Percentiles rank a stretch among this genome's conserved stretches.
phyloP scores from a whole-genome alignment of 257 asterid genomes.

The Solanum chaucha region DNA sequence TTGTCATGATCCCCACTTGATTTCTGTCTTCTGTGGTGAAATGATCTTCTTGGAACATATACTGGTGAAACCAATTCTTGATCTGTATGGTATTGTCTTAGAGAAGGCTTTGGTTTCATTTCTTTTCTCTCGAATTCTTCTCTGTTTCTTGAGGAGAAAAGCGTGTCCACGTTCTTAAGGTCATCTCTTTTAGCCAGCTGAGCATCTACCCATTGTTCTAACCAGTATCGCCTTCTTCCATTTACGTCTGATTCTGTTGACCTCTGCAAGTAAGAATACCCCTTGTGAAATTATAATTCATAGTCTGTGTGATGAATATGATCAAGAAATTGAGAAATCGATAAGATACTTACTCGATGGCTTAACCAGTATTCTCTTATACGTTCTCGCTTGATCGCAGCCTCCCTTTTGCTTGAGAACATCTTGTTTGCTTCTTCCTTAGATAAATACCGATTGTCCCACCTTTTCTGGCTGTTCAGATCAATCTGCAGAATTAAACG shows the following conservation, averaged over 20 bases:
- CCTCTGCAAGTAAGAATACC: slow-evolving; percentile 38
- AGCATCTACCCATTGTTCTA: slow-evolving; percentile 84
- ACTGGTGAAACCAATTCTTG: slow-evolving; percentile 28
- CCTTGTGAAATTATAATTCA: neutral
- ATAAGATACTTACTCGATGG: slow-evolving; percentile 59
- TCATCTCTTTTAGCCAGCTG: slow-evolving; percentile 62
- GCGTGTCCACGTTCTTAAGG: slow-evolving; percentile 19
- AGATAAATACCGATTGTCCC: slow-evolving; percentile 68
- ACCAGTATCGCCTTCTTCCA: slow-evolving; percentile 64
- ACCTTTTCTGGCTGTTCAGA: slow-evolving; percentile 61
- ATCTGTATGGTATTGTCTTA: slow-evolving; percentile 38
- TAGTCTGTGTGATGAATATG: neutral
- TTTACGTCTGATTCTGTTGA: slow-evolving; percentile 69
- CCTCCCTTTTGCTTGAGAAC: slow-evolving; percentile 55
- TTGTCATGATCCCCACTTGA: slow-evolving; percentile 48
- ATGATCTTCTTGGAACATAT: slow-evolving; percentile 34
- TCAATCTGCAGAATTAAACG: slow-evolving; percentile 41
- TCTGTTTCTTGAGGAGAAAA: slow-evolving; percentile 25
- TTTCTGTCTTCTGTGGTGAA: slow-evolving; percentile 60
- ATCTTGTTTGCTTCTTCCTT: slow-evolving; percentile 48
- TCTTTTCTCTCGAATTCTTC: slow-evolving; percentile 30
- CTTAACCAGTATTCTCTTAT: slow-evolving; percentile 62
- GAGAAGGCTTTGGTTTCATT: slow-evolving; percentile 12
- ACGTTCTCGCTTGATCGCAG: slow-evolving; percentile 64
- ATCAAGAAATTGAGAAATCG: neutral